phyloP scores from a whole-genome alignment of 1,284 basidiomycete genomes.

The Albatrellus sp. region DNA sequence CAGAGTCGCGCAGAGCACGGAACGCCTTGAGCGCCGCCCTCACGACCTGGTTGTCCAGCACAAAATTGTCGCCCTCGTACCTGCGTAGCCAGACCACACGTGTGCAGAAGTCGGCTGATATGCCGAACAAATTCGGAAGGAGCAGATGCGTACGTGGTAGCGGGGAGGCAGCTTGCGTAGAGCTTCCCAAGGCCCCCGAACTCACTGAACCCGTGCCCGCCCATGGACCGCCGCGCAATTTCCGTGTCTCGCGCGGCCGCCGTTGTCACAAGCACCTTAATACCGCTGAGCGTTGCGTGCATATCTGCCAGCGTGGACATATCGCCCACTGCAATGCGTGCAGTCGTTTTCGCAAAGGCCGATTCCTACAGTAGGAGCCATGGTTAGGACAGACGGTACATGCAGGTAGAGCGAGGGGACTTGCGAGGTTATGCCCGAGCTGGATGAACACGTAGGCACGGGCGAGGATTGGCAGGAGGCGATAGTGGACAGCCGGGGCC shows the following conservation, averaged over 20 bases:
- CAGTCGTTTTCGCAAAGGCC: conserved; percentile 36
- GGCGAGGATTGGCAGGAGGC: conserved; percentile 59
- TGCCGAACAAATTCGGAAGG: background rate
- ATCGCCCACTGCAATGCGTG: conserved; percentile 42
- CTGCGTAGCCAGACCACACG: conserved; percentile 19
- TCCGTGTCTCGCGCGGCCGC: conserved; percentile 51
- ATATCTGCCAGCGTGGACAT: conserved; percentile 53
- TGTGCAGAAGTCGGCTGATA: background rate
- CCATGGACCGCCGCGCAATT: conserved; percentile 57
- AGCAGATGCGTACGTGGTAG: conserved; percentile 38
- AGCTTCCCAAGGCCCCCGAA: conserved; percentile 55
- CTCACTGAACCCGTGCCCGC: conserved; percentile 68
- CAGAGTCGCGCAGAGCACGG: conserved; percentile 19
- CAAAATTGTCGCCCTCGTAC: conserved; percentile 71
- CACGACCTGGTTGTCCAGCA: conserved; percentile 63
- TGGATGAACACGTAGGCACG: conserved; percentile 62
- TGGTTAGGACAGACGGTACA: background rate
- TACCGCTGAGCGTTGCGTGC: conserved; percentile 58
- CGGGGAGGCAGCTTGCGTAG: conserved; percentile 56
- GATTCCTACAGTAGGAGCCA: conserved; percentile 23
- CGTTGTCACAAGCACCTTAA: conserved; percentile 54
- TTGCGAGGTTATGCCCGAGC: conserved; percentile 50
- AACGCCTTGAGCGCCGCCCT: conserved; percentile 56
- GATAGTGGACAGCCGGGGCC: conserved; percentile 60
- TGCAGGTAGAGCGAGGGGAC: conserved; percentile 10